Evolutionary conservation across 345 rosid species (phyloP), one percentile per base, ranked within the genome.

Genomic region (Viola odorata): DNA sequence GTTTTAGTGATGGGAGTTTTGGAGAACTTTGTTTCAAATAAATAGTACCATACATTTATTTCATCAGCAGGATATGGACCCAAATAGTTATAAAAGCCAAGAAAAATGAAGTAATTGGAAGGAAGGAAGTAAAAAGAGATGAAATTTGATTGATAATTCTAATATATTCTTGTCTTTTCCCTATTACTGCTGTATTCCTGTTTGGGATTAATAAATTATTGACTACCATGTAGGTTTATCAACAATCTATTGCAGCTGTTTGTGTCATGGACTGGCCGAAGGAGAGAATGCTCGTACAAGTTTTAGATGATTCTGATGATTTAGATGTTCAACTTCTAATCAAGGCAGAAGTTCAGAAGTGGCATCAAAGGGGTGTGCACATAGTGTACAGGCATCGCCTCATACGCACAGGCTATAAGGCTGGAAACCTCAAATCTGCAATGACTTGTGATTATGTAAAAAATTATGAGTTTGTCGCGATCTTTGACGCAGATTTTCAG

Each of bases 391-490:
- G 96, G 45, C 96, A 90, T 58, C 95, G 96, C 52, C 95, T 90
- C 50, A 82, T 90, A 45, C 84, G 91, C 44, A 83, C 95, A 2
- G 96, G 96, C 57, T 90, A 85, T 75, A 90, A 90, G 78, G 96
- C 96, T 6, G 96, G 96, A 58, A 90, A 90, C 69, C 95, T 90
- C 62, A 90, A 87, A 71, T 88, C 96, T 77, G 96, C 96, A 58
- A 87, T 90, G 96, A 70, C 73, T 64, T 90, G 95, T 62, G 95
- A 87, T 44, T 90, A 90, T 63, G 90, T 90, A 1, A 83, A 87
- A 68, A 86, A 87, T 68, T 90, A 82, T 12, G 95, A 90, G 68
- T 90, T 77, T 71, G 96, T 90, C 60, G 82, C 96, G 7, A 89
- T 89, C 64, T 89, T 89, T 70, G 96, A 89, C 58, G 89, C 96